Evolutionary conservation across 805 yeast genomes (phyloP), one percentile per base, ranked within the genome.

Genomic region (Lipomyces chichibuensis): DNA sequence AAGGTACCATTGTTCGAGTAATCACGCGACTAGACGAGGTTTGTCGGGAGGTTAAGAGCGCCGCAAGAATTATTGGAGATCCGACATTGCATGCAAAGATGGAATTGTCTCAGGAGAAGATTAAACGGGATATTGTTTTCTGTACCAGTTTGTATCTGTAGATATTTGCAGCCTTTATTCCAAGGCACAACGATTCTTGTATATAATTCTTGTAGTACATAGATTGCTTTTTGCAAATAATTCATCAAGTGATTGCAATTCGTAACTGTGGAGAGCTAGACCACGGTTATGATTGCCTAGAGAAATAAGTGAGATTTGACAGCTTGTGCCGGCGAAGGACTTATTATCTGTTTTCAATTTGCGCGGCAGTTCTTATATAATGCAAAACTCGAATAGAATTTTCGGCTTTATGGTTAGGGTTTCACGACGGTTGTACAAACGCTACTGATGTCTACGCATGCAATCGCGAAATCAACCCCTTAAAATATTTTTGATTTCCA

Each of bases 1-100:
- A 95, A 79, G 99, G 99, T 54, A 91, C 97, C 0, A 95, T 95
- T 75, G 99, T 95, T 27, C 85, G 99, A 75, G 98, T 95, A 3
- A 94, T 95, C 57, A 92, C 97, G 0, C 84, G 98, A 73, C 80
- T 95, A 64, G 99, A 95, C 78, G 99, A 95, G 79, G 87, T 95
- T 32, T 94, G 98, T 76, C 87, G 98, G 63, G 95, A 95, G 76
- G 97, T 94, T 27, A 91, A 90, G 79, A 89, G 91, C 63, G 98
- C 98, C 2, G 92, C 98, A 1, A 83, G 94, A 72, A 92, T 95
- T 73, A 91, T 95, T 75, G 99, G 99, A 64, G 97, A 95, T 77
- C 87, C 96, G 6, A 85, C 85, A n/a, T 83, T 95, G 70, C 96
- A 92, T 77, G 82, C 91, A 58, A 94, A 94, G 78, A 92, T 95